A percentile compares a stretch with the other conserved stretches of the same genome.
Conservation (phyloP, 129 eudicot species). For the Lactuca sativa region DNA sequence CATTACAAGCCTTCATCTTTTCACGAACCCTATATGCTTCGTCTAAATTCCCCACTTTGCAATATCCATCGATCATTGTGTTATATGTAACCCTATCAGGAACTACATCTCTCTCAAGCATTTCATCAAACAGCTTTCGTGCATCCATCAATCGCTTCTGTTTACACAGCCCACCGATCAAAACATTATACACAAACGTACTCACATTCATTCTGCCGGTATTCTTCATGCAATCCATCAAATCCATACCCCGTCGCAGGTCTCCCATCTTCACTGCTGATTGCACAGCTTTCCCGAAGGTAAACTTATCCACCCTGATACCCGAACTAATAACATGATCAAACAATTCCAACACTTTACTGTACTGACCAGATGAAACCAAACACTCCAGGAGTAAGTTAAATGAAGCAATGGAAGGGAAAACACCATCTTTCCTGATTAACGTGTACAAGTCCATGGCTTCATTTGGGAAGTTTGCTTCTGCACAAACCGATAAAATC, state of each 20-base stretch:
- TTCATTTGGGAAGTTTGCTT: constrained; percentile 17
- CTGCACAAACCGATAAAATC: constrained; percentile 21
- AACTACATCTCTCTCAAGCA: constrained; percentile 26
- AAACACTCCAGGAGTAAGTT: constrained; percentile 23
- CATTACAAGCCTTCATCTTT: constrained; percentile 25
- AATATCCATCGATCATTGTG: constrained; percentile 36
- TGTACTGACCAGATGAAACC: constrained; percentile 22
- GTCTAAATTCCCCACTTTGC: constrained; percentile 34
- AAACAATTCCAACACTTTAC: constrained; percentile 25
- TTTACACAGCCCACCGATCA: constrained; percentile 32
- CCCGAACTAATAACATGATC: constrained; percentile 21
- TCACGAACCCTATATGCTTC: constrained; percentile 35
- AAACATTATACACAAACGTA: constrained; percentile 39
- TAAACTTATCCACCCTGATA: constrained; percentile 32
- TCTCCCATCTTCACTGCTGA: constrained; percentile 34
- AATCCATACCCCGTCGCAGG: constrained; percentile 18
- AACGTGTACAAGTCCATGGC: constrained; percentile 19
- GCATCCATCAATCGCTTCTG: constrained; percentile 29
- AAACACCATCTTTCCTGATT: constrained; percentile 26
- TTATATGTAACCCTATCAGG: constrained; percentile 28
- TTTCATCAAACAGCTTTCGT: constrained; percentile 35
- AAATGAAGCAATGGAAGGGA: constrained; percentile 29
- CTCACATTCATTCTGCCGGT: constrained; percentile 8
- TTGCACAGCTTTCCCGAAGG: constrained; percentile 38
- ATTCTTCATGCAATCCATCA: constrained; percentile 26